Percentiles rank a stretch among this genome's conserved stretches.
Evolutionary conservation across 768 basidiomycete genomes (phyloP).

Genomic region (Suillus bovinus): DNA sequence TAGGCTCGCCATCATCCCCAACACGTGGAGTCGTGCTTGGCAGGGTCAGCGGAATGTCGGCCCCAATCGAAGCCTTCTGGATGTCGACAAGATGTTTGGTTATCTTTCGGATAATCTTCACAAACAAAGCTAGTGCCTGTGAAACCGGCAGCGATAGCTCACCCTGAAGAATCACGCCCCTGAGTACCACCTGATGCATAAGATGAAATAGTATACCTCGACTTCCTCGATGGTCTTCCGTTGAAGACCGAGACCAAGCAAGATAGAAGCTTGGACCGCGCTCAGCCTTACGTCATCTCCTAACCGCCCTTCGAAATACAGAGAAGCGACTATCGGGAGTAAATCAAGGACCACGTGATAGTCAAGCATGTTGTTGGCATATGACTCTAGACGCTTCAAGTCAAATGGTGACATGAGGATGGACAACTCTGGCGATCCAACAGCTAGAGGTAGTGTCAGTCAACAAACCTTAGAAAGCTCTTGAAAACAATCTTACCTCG

Average conservation of each 20-base stretch:
- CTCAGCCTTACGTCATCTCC: slow-evolving; percentile 69
- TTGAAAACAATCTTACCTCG: slow-evolving; percentile 28
- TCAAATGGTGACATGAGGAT: slow-evolving; percentile 86
- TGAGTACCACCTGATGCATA: neutral
- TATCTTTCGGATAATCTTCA: slow-evolving; percentile 86
- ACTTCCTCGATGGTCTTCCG: slow-evolving; percentile 87
- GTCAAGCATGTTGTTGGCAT: slow-evolving; percentile 94
- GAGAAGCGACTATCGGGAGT: slow-evolving; percentile 73
- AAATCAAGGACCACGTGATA: slow-evolving; percentile 96
- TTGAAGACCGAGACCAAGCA: slow-evolving; percentile 88
- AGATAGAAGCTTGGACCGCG: slow-evolving; percentile 88
- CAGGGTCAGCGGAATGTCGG: slow-evolving; percentile 52
- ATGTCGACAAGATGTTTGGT: slow-evolving; percentile 73
- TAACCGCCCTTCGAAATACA: slow-evolving; percentile 81
- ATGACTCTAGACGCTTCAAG: slow-evolving; percentile 92
- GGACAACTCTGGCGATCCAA: slow-evolving; percentile 47
- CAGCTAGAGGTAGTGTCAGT: slow-evolving; percentile 33
- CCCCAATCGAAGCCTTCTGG: slow-evolving; percentile 75
- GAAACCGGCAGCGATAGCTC: slow-evolving; percentile 85
- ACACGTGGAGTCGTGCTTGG: slow-evolving; percentile 20
- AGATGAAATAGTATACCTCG: slow-evolving; percentile 54
- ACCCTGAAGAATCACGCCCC: slow-evolving; percentile 39
- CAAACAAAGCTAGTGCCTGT: slow-evolving; percentile 88
- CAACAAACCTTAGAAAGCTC: neutral
- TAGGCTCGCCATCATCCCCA: slow-evolving; percentile 7